phyloP scores from a whole-genome alignment of 257 asterid genomes.

The Galeopsis tetrahit region DNA sequence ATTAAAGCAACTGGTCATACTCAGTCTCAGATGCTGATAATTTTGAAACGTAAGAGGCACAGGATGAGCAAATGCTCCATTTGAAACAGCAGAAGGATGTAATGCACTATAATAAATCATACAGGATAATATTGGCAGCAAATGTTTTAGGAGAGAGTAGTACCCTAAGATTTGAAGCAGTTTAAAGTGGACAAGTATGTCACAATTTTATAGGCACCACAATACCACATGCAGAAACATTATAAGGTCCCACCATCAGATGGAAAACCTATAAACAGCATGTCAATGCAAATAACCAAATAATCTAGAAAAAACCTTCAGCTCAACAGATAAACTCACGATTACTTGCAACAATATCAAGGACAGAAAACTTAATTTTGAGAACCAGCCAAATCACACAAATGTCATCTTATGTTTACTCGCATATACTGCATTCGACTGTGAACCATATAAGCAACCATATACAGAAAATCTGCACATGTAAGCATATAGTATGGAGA shows the following conservation, averaged over 20 bases:
- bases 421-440: background rate
- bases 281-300: background rate
- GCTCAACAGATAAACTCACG: background rate
- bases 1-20: constrained; percentile 27
- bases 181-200: constrained; percentile 11
- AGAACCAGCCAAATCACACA: background rate
- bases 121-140: background rate
- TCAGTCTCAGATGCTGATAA: background rate
- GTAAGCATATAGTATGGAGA: background rate
- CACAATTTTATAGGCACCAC: constrained; percentile 18
- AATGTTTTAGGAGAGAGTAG: constrained; percentile 3
- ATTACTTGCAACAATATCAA: constrained; percentile 7
- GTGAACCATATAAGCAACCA: background rate
- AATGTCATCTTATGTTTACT: background rate
- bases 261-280: background rate
- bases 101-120: constrained; percentile 17
- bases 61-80: constrained; percentile 22
- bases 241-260: background rate
- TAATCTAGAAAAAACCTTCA: background rate
- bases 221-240: constrained; percentile 22
- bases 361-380: background rate
- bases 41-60: constrained; percentile 14
- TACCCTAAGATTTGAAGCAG: constrained; percentile 17
- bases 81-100: constrained; percentile 19
- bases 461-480: constrained; percentile 7